phyloP scores from a whole-genome alignment of 176 grass and related monocot genomes.

The Rhynchospora breviuscula region DNA sequence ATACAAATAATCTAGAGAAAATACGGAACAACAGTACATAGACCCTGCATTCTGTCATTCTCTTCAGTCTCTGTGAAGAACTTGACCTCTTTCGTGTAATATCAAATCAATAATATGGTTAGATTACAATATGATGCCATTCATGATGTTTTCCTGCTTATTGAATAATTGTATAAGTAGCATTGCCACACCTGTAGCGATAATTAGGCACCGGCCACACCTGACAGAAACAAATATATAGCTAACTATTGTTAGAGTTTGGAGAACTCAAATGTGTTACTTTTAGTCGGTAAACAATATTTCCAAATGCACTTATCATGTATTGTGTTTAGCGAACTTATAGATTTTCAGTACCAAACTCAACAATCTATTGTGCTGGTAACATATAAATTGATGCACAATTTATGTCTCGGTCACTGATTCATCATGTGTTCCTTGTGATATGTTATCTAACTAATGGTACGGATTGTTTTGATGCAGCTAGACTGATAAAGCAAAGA shows the following conservation, averaged over 20 bases:
- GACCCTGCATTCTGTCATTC: conserved; percentile 97
- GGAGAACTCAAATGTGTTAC: too few relatives aligned
- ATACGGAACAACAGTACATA: conserved; percentile 81
- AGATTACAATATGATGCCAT: conserved; percentile 54
- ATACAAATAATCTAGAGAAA: conserved; percentile 72
- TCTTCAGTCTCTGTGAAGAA: conserved; percentile 99
- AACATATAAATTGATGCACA: too few relatives aligned
- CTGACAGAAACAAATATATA: conserved; percentile 33
- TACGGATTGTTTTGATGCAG: too few relatives aligned
- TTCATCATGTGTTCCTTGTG: too few relatives aligned
- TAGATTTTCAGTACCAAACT: too few relatives aligned
- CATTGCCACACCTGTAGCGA: conserved; percentile 98
- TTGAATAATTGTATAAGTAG: conserved; percentile 93
- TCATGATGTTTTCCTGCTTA: conserved; percentile 26
- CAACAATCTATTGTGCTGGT: too few relatives aligned
- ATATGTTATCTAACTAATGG: too few relatives aligned
- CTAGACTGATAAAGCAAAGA: too few relatives aligned
- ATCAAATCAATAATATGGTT: not conserved
- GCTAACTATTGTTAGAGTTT: not conserved
- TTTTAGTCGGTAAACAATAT: too few relatives aligned
- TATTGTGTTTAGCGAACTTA: too few relatives aligned
- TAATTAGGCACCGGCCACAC: conserved; percentile 99
- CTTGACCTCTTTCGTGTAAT: conserved; percentile 83
- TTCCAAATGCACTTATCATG: too few relatives aligned
- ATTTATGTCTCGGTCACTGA: too few relatives aligned